Evolutionary conservation across 108 stramenopile species (phyloP), one percentile per base, ranked within the genome.

Genomic region (Nannochloropsis gaditana): DNA sequence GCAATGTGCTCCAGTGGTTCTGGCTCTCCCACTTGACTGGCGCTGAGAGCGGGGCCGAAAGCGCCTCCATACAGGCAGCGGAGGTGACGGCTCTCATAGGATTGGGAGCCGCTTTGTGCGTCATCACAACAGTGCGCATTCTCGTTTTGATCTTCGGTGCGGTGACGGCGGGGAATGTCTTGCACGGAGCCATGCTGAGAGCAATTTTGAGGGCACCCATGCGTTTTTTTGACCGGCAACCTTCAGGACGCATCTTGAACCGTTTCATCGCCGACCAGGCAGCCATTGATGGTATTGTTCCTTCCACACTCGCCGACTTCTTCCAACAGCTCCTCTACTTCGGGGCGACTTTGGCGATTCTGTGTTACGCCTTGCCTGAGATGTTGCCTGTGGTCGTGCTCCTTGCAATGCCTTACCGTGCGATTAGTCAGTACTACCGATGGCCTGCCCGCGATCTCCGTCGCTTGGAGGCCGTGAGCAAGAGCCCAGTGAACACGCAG

Each of bases 201-300:
- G 15, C 59, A 73, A 73, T 73, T n/a, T 73, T 73, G 15, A 15
- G 59, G n/a, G 59, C 59, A 73, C 59, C 59, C 59, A 73, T 73
- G 59, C 59, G 59, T 73, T 73, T 73, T 73, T 73, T 73, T 73
- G 59, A 73, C 59, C 59, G 59, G 59, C 59, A 73, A n/a, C 59
- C 59, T 15, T 73, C 59, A 73, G 59, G 59, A n/a, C 15, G 59
- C 19, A 73, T 73, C n/a, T 73, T 73, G 59, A 73, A 73, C n/a
- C 59, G 59, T n/a, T 73, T 73, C n/a, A 73, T 73, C 6, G 59
- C 59, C 19, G 59, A 73, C n/a, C 59, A 73, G 8, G 59, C 59
- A n/a, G 59, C 59, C 19, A 73, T 73, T 73, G 59, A 73, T 73
- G 59, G 59, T 4, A 73, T 73, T 73, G 59, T 73, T 73, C 59